phyloP scores from a whole-genome alignment of 163 green algal species.

The Prototheca cutis region DNA sequence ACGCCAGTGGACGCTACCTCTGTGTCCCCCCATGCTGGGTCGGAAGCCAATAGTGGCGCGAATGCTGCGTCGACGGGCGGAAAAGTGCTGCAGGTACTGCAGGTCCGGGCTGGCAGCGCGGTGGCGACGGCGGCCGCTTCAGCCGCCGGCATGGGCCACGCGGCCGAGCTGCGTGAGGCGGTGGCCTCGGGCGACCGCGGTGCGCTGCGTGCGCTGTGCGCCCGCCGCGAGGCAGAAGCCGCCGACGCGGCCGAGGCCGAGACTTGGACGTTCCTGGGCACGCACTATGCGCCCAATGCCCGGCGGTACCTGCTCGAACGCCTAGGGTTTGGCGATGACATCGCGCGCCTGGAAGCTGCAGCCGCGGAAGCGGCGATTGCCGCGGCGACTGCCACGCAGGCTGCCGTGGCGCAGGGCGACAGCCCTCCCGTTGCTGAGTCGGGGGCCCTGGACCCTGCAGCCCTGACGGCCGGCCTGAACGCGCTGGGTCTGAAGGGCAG shows the following conservation, averaged over 20 bases:
- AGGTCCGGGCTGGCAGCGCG: constrained; percentile 4
- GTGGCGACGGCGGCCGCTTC: constrained; percentile 9
- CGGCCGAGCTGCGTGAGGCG: background rate
- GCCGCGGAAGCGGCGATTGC: constrained; percentile 5
- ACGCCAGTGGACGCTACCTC: too few relatives aligned
- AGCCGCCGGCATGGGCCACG: constrained; percentile 14
- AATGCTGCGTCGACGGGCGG: background rate
- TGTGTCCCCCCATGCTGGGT: too few relatives aligned
- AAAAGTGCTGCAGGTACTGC: background rate
- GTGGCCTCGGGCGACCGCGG: constrained; percentile 33
- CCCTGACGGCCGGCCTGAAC: constrained; percentile 9
- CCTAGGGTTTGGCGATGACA: constrained; percentile 71
- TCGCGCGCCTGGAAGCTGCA: constrained; percentile 10
- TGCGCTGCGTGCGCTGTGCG: constrained; percentile 50
- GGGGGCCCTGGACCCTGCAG: constrained; percentile 9
- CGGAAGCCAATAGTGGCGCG: too few relatives aligned
- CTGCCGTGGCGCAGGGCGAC: too few relatives aligned
- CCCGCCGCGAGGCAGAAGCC: constrained; percentile 12
- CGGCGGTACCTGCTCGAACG: constrained; percentile 67
- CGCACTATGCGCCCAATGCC: constrained; percentile 83
- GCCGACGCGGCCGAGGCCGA: constrained; percentile 51
- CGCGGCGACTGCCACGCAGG: too few relatives aligned
- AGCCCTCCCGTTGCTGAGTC: too few relatives aligned
- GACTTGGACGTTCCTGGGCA: constrained; percentile 82
- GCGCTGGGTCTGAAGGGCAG: too few relatives aligned